phyloP scores from a whole-genome alignment of 768 basidiomycete genomes.

The Arthromyces matolae region DNA sequence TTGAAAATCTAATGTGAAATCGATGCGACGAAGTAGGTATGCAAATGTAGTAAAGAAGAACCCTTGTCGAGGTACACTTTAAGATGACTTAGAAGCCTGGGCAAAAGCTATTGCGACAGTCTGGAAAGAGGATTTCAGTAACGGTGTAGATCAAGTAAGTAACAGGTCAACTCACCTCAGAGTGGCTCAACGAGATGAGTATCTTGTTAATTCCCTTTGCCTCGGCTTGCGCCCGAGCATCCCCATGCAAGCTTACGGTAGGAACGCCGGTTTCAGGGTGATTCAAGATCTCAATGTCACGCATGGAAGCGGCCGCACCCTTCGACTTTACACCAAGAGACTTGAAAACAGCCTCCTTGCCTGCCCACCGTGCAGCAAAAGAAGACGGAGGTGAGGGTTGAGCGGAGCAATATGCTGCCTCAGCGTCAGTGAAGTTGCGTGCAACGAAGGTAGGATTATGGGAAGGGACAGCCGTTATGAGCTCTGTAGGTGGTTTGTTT shows the following conservation, averaged over 20 bases:
- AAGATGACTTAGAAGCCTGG: conserved; percentile 53
- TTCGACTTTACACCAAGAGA: conserved; percentile 85
- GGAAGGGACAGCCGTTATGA: conserved; percentile 90
- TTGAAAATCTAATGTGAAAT: too few species aligned
- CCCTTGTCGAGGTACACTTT: conserved; percentile 7
- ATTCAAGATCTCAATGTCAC: conserved; percentile 93
- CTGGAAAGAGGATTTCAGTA: conserved; percentile 33
- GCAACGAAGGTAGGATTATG: conserved; percentile 82
- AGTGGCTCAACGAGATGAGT: conserved; percentile 87
- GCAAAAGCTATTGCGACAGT: conserved; percentile 87
- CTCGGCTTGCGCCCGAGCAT: conserved; percentile 71
- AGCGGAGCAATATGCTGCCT: conserved; percentile 80
- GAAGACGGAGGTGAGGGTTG: conserved; percentile 87
- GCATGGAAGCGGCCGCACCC: conserved; percentile 93
- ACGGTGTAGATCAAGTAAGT: not conserved
- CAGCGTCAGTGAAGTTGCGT: conserved; percentile 91
- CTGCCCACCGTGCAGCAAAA: conserved; percentile 95
- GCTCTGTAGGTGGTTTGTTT: conserved; percentile 55
- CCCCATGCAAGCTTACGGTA: conserved; percentile 70
- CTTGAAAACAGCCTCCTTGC: conserved; percentile 98
- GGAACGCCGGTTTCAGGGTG: conserved; percentile 72
- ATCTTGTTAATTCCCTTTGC: conserved; percentile 70
- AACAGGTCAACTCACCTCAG: conserved; percentile 55
- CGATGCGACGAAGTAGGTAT: conserved; percentile 11
- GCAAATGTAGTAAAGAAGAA: conserved; percentile 6